These are phyloP conservation scores for Medicago lupulina DNA, from an alignment of 306 rosid species.

Conservation along the genomic window DNA sequence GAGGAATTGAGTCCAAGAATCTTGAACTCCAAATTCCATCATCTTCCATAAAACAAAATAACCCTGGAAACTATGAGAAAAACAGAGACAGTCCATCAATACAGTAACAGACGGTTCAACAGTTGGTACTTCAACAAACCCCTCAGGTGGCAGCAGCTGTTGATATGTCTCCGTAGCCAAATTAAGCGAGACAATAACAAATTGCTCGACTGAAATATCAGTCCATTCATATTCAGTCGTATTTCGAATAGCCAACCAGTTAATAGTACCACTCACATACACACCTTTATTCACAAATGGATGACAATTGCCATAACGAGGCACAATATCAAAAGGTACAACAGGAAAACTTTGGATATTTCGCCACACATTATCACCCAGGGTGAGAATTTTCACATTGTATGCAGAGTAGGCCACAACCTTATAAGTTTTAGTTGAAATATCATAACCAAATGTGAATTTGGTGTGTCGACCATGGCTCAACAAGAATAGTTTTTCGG, in stretches of 20 bases:
- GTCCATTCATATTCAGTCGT: background rate
- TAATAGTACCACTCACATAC: background rate
- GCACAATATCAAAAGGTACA: background rate
- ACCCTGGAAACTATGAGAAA: background rate
- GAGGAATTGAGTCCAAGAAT: too few relatives aligned
- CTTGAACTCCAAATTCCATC: too few relatives aligned
- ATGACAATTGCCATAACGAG: background rate
- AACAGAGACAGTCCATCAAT: background rate
- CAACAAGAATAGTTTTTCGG: background rate
- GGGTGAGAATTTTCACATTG: background rate
- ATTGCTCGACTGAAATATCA: background rate
- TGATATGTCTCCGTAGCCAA: background rate
- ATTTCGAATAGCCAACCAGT: constrained; percentile 11
- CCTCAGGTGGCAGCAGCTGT: background rate
- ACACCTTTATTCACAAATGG: background rate
- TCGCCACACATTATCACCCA: too few relatives aligned
- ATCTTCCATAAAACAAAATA: too few relatives aligned
- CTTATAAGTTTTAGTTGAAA: too few relatives aligned
- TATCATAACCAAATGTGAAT: background rate
- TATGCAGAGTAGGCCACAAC: too few relatives aligned
- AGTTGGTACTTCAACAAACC: background rate
- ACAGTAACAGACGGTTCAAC: background rate
- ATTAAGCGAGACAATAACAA: background rate
- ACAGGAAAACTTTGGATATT: background rate
- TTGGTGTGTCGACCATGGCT: background rate